Evolutionary conservation across 495 filamentous ascomycete species (phyloP).

Genomic region (Penicillium fimorum): DNA sequence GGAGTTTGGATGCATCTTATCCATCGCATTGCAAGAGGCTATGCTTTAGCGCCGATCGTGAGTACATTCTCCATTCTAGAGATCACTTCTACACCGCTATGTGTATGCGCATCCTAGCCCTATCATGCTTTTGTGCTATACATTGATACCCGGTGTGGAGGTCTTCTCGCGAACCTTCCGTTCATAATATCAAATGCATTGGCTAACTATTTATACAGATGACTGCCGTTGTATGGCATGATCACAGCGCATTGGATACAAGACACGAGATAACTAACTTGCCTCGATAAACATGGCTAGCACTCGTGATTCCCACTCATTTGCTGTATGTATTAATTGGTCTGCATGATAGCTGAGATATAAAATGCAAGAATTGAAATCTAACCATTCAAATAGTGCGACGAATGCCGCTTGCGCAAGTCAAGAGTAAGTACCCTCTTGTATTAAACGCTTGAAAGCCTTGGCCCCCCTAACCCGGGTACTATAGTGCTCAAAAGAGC

Average conservation of each 20-base stretch:
- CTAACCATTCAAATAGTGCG: slow-evolving; percentile 34
- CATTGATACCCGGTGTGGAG: slow-evolving; percentile 7
- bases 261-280: slow-evolving; percentile 24
- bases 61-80: slow-evolving; percentile 25
- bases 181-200: slow-evolving; percentile 3
- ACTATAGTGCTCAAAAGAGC: slow-evolving; percentile 49
- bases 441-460: background rate
- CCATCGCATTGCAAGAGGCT: slow-evolving; percentile 24
- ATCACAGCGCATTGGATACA: slow-evolving; percentile 35
- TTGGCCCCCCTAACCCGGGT: slow-evolving; percentile 7
- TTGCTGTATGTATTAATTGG: slow-evolving; percentile 39
- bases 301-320: slow-evolving; percentile 49
- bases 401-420: slow-evolving; percentile 51
- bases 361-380: background rate
- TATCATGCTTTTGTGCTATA: slow-evolving; percentile 6
- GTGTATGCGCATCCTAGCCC: slow-evolving; percentile 5
- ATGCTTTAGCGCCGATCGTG: slow-evolving; percentile 40
- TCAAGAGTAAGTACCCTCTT: slow-evolving; percentile 38
- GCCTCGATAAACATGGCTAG: slow-evolving; percentile 44
- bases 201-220: slow-evolving; percentile 36
- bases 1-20: slow-evolving; percentile 25
- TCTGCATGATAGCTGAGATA: background rate
- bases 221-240: slow-evolving; percentile 38
- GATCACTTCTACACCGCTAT: background rate
- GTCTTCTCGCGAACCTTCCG: slow-evolving; percentile 1